Conservation (phyloP, 2,329 filamentous ascomycete genomes). For the Fonsecaea multimorphosa region DNA sequence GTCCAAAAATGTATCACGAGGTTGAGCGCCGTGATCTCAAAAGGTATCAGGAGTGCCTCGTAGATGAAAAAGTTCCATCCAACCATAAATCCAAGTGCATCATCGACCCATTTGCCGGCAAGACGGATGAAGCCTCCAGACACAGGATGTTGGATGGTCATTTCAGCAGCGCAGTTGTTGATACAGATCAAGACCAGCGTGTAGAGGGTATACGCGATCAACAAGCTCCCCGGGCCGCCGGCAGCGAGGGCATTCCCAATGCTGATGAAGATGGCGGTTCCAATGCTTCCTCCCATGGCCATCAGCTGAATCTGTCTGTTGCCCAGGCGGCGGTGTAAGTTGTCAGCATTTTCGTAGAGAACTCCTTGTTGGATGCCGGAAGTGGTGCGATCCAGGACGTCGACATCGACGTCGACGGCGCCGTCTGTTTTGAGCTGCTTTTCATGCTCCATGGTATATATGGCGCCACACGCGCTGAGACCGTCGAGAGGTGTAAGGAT, state of each 20-base stretch:
- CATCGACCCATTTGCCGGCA: slow-evolving; percentile 52
- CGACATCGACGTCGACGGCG: too few species aligned
- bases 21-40: slow-evolving; percentile 51
- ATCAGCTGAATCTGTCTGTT: slow-evolving; percentile 48
- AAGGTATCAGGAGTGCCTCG: slow-evolving; percentile 48
- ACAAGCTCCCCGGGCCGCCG: slow-evolving; percentile 44
- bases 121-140: slow-evolving; percentile 51
- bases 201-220: slow-evolving; percentile 45
- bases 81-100: slow-evolving; percentile 51
- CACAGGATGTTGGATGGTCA: slow-evolving; percentile 49
- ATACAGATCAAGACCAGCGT: slow-evolving; percentile 42
- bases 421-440: too few species aligned
- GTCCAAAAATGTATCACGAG: slow-evolving; percentile 50
- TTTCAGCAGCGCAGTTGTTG: slow-evolving; percentile 50
- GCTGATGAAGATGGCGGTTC: slow-evolving; percentile 43
- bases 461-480: too few species aligned
- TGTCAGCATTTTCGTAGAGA: slow-evolving; percentile 14
- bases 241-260: too few species aligned
- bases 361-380: too few species aligned
- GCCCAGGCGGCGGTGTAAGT: slow-evolving; percentile 14
- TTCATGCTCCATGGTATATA: too few species aligned
- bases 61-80: slow-evolving; percentile 57
- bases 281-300: slow-evolving; percentile 49
- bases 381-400: too few species aligned
- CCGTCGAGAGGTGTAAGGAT: too few species aligned